These are phyloP conservation scores for Beauveria sp. DNA, from an alignment of 2,329 filamentous ascomycete genomes.

Conservation along the genomic window DNA sequence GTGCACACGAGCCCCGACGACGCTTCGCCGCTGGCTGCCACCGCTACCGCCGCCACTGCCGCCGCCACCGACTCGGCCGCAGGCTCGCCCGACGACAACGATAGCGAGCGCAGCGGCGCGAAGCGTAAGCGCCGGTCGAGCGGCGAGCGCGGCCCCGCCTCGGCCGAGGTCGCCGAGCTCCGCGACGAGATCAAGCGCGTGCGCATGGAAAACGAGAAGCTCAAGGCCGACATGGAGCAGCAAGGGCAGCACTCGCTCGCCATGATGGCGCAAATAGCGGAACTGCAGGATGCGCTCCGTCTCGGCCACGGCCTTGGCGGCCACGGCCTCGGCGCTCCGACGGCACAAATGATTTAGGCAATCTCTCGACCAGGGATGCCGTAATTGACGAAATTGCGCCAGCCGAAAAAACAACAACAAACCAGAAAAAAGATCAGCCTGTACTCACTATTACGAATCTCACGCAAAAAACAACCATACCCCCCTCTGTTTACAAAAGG, in stretches of 20 bases:
- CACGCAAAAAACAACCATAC: conserved; percentile 2
- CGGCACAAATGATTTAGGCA: conserved; percentile 32
- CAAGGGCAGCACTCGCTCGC: conserved; percentile 38
- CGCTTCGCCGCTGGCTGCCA: conserved; percentile 25
- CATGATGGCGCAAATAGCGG: conserved; percentile 42
- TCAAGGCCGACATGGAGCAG: conserved; percentile 41
- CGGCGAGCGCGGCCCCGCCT: conserved; percentile 14
- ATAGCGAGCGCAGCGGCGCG: conserved; percentile 35
- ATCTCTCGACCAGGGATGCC: background rate
- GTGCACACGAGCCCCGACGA: conserved; percentile 59
- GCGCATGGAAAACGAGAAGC: conserved; percentile 55
- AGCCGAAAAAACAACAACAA: background rate
- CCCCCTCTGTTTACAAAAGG: conserved; percentile 9
- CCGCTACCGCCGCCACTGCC: conserved; percentile 19
- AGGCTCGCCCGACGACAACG: conserved; percentile 37
- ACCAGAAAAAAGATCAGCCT: background rate
- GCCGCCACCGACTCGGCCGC: conserved; percentile 12
- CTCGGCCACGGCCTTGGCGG: conserved; percentile 27
- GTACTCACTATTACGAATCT: conserved; percentile 4
- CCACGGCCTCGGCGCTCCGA: conserved; percentile 28
- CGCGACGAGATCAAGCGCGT: conserved; percentile 60
- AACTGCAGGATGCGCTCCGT: conserved; percentile 36
- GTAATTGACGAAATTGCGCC: too few relatives aligned
- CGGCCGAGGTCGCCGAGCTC: conserved; percentile 45
- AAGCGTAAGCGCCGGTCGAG: conserved; percentile 40